Base-by-base conservation (phyloP, 768 basidiomycete species). In the Lentinus tigrinus region DNA sequence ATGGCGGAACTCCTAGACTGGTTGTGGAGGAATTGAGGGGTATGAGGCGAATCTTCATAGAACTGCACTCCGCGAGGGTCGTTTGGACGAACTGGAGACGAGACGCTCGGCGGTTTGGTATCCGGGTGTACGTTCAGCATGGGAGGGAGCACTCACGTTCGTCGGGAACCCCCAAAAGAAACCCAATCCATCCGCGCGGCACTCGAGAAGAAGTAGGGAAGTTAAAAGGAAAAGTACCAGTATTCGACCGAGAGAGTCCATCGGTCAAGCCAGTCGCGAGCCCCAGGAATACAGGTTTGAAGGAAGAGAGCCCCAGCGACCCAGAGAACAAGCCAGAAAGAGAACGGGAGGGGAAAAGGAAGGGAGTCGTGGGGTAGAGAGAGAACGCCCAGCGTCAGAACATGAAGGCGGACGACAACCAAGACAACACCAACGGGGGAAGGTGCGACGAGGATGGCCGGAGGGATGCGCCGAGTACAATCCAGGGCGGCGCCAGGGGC, bases 1-100 rank as follows among this genome's bases (percentile, higher is more conserved):
- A 82, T 2, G 77, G 78, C 5, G 74, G 71, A 2, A 56, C 50
- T 3, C 69, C 72, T 27, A 65, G 40, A 19, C 56, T 64, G 13
- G 61, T 52, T 27, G 66, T 63, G 6, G 60, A 62, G 36, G 59
- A 27, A 40, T 63, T 65, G 38, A 67, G 60, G 5, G 70, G 64
- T 28, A 66, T 54, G 10, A 73, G 65, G 2, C 50, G 52, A 26
- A 75, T 63, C 3, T 27, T 17, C 14, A 67, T 43, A 1, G 10
- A 52, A 14, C 63, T 62, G 40, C 74, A 75, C 23, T 72, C 58
- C 57, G 64, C 49, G 19, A 64, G 39, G 47, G 57, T 39, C 11
- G 52, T 60, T n/a, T 66, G 65, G 13, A 75, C 67, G 27, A 66
- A 60, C 46, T 54, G 38, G 43, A 38, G 23, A 37, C 23, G 21